Percentiles rank a stretch among this genome's conserved stretches.
Evolutionary conservation across 768 basidiomycete genomes (phyloP).

Genomic region (Arthromyces matolae): DNA sequence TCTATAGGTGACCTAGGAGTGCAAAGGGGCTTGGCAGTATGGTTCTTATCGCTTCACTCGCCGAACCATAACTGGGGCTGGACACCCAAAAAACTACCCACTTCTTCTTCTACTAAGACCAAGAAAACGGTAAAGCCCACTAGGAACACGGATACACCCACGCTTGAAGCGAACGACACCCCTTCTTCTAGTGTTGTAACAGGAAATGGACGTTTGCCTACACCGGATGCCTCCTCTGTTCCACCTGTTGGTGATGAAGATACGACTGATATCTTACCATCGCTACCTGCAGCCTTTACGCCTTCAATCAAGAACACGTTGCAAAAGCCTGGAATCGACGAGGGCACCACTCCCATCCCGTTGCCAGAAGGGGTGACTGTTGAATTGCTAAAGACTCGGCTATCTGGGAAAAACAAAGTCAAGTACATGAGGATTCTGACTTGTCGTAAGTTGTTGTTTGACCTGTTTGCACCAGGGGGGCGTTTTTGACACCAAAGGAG

Average conservation of each 20-base stretch:
- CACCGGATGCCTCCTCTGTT: slow-evolving; percentile 31
- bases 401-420: slow-evolving; percentile 67
- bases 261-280: slow-evolving; percentile 27
- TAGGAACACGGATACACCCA: slow-evolving; percentile 28
- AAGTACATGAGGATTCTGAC: no score
- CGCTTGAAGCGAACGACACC: slow-evolving; percentile 13
- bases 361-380: slow-evolving; percentile 62
- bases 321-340: slow-evolving; percentile 28
- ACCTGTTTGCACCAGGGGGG: slow-evolving; percentile 46
- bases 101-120: slow-evolving; percentile 5
- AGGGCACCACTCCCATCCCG: slow-evolving; percentile 25
- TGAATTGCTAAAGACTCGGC: slow-evolving; percentile 51
- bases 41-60: slow-evolving; percentile 64
- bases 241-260: slow-evolving; percentile 28
- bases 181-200: background rate
- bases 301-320: slow-evolving; percentile 61
- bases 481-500: slow-evolving; percentile 73
- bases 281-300: slow-evolving; percentile 59
- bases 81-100: slow-evolving; percentile 46
- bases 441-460: slow-evolving; percentile 11
- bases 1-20: slow-evolving; percentile 76
- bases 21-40: slow-evolving; percentile 66
- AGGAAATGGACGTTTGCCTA: background rate
- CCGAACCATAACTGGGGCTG: slow-evolving; percentile 43
- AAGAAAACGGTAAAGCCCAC: slow-evolving; percentile 1